These are phyloP conservation scores for Mucor irregularis DNA, from an alignment of 371 early-diverging fungal genomes.

Conservation along the genomic window DNA sequence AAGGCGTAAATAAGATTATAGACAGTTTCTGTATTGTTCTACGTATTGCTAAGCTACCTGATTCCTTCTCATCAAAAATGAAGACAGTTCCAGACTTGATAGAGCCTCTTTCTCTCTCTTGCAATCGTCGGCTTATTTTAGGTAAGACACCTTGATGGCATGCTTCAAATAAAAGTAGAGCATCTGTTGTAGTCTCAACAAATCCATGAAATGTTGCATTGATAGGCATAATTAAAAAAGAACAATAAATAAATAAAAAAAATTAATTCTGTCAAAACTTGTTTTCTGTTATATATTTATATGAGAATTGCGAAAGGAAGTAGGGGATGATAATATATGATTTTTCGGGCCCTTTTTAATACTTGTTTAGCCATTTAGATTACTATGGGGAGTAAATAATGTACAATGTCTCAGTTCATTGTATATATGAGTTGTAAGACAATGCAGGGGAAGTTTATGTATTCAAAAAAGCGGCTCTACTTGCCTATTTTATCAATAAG, in stretches of 20 bases:
- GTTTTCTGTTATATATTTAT: not conserved
- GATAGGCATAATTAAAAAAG: slow-evolving; percentile 26
- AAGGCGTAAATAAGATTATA: not conserved
- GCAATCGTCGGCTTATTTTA: slow-evolving; percentile 62
- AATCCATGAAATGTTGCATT: slow-evolving; percentile 55
- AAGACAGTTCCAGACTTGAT: slow-evolving; percentile 68
- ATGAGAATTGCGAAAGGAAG: not conserved
- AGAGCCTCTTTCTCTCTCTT: slow-evolving; percentile 61
- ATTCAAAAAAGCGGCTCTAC: not conserved
- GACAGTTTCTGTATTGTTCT: no score
- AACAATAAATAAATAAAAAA: not conserved
- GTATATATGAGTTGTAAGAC: not conserved
- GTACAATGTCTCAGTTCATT: not conserved
- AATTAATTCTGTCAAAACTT: not conserved
- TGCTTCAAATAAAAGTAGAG: slow-evolving; percentile 70
- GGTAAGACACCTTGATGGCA: slow-evolving; percentile 61
- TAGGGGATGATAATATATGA: no score
- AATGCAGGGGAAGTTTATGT: slow-evolving; percentile 10
- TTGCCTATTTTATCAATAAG: slow-evolving; percentile 8
- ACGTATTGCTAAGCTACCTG: slow-evolving; percentile 48
- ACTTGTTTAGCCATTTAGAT: not conserved
- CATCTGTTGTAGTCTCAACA: slow-evolving; percentile 64
- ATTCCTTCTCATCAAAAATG: slow-evolving; percentile 74
- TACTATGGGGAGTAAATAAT: not conserved
- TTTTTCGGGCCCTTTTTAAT: no score